phyloP scores from a whole-genome alignment of 1,284 basidiomycete genomes.

The Dichomitus squalens region DNA sequence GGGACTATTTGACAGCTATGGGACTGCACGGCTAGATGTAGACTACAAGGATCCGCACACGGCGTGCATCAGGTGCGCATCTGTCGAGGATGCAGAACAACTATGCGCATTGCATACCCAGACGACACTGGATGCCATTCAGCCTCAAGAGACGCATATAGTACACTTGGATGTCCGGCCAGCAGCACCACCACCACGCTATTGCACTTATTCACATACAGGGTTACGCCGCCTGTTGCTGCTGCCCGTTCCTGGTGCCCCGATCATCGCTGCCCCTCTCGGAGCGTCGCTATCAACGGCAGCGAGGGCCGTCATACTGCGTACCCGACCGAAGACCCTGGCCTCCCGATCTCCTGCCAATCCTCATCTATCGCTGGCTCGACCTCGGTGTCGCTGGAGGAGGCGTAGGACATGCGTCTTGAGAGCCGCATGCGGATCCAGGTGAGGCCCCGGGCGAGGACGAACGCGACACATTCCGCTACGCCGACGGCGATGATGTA shows the following conservation, averaged over 20 bases:
- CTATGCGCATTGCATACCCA: background rate
- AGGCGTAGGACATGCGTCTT: background rate
- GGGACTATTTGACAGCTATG: background rate
- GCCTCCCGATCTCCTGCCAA: constrained; percentile 26
- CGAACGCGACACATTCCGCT: constrained; percentile 28
- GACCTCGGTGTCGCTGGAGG: background rate
- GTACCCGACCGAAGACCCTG: constrained; percentile 10
- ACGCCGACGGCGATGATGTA: constrained; percentile 42
- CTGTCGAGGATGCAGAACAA: too few species aligned
- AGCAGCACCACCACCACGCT: background rate
- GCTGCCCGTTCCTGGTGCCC: background rate
- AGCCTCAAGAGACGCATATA: background rate
- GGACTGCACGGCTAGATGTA: background rate
- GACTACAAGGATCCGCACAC: background rate
- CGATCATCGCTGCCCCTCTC: background rate
- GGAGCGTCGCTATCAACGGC: background rate
- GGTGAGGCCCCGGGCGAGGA: constrained; percentile 24
- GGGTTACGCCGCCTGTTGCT: background rate
- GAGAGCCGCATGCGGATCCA: constrained; percentile 20
- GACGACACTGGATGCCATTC: background rate
- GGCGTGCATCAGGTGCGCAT: background rate
- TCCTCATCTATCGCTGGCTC: constrained; percentile 15
- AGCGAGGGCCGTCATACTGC: constrained; percentile 9
- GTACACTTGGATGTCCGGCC: constrained; percentile 10
- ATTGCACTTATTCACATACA: constrained; percentile 1